Evolutionary conservation across 1,284 basidiomycete genomes (phyloP).

Genomic region (Ceratobasidium sp.): DNA sequence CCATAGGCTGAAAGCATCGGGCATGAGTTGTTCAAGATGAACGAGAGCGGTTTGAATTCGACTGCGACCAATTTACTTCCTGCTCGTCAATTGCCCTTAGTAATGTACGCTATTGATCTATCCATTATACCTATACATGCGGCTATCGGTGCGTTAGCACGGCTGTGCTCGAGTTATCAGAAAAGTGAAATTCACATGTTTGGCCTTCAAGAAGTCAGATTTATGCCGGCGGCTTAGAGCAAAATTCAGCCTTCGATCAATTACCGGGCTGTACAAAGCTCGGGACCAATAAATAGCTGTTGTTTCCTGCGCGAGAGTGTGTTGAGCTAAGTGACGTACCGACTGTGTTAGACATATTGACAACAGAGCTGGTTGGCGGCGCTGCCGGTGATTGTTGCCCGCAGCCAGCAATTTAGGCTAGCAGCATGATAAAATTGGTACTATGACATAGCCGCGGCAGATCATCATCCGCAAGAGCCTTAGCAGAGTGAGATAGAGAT

Average conservation of each 20-base stretch:
- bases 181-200: neutral
- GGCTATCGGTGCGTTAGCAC: neutral
- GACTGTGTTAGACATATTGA: neutral
- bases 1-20: neutral
- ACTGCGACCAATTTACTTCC: neutral
- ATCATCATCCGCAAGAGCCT: neutral
- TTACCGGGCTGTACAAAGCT: neutral
- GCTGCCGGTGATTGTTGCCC: neutral
- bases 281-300: neutral
- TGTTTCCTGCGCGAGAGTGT: neutral
- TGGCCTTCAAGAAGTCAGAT: neutral
- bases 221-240: neutral
- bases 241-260: neutral
- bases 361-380: neutral
- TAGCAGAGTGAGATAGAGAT: neutral
- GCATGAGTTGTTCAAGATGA: neutral
- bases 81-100: neutral
- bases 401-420: neutral
- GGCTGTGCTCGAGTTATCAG: neutral
- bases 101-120: neutral
- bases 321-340: neutral
- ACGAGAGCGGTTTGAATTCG: neutral
- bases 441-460: neutral
- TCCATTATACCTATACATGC: neutral
- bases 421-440: neutral